These are phyloP conservation scores for Letharia columbiana DNA, from an alignment of 495 filamentous ascomycete species.

Conservation along the genomic window DNA sequence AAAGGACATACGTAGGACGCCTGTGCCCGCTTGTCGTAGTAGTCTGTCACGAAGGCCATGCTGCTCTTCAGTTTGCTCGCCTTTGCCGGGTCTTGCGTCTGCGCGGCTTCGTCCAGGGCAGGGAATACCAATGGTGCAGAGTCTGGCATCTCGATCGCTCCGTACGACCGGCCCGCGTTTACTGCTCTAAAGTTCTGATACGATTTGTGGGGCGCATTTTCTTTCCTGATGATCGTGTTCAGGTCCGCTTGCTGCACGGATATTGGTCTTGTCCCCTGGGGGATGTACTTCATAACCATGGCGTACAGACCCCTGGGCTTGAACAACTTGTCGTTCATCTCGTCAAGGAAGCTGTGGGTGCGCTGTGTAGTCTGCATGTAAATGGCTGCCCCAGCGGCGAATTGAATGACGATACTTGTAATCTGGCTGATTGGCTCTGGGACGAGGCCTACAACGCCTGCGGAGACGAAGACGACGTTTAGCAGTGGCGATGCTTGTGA, in stretches of 20 bases:
- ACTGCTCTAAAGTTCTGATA: slow-evolving; percentile 27
- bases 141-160: slow-evolving; percentile 41
- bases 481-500: slow-evolving; percentile 25
- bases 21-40: background rate
- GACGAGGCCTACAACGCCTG: slow-evolving; percentile 20
- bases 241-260: slow-evolving; percentile 1
- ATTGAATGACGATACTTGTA: slow-evolving; percentile 20
- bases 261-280: slow-evolving; percentile 8
- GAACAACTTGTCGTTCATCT: slow-evolving; percentile 26
- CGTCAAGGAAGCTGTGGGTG: slow-evolving; percentile 23
- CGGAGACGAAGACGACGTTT: slow-evolving; percentile 21
- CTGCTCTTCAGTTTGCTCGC: background rate
- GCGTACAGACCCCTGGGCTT: slow-evolving; percentile 25
- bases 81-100: slow-evolving; percentile 20
- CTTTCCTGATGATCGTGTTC: background rate
- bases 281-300: slow-evolving; percentile 28
- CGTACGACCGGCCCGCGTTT: slow-evolving; percentile 38
- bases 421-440: slow-evolving; percentile 18
- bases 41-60: background rate
- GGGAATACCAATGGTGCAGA: slow-evolving; percentile 48
- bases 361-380: slow-evolving; percentile 21
- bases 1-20: background rate
- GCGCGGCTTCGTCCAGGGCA: slow-evolving; percentile 36
- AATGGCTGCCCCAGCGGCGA: slow-evolving; percentile 20
- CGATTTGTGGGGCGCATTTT: slow-evolving; percentile 11